Evolutionary conservation across 2,329 filamentous ascomycete genomes (phyloP).

Genomic region (Stemphylium beticola): DNA sequence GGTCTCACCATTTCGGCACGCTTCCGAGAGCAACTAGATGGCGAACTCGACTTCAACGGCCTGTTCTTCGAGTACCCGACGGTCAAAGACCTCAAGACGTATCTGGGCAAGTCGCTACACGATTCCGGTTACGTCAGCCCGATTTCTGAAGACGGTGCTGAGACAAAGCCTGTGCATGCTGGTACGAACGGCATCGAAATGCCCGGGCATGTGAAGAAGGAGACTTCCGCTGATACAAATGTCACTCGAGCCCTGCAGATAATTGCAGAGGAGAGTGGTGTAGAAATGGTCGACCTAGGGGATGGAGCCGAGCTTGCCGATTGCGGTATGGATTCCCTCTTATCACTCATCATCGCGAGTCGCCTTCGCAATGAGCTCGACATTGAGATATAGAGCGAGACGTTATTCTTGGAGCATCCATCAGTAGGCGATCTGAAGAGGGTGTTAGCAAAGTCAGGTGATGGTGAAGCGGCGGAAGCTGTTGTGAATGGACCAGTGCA

Average conservation of each 20-base stretch:
- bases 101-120: conserved; percentile 40
- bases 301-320: conserved; percentile 32
- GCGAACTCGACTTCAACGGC: conserved; percentile 18
- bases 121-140: conserved; percentile 8
- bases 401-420: conserved; percentile 51
- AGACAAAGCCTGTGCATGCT: not conserved
- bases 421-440: conserved; percentile 67
- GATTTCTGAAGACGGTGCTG: conserved; percentile 12
- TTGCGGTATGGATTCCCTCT: conserved; percentile 46
- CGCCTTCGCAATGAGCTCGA: conserved; percentile 21
- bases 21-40: conserved; percentile 33
- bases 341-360: conserved; percentile 29
- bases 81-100: conserved; percentile 58
- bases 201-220: not conserved
- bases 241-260: conserved; percentile 14
- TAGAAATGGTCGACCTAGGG: conserved; percentile 19
- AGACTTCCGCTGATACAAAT: conserved; percentile 12
- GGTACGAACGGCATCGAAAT: not conserved
- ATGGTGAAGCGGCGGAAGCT: not conserved
- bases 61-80: conserved; percentile 63
- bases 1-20: conserved; percentile 28
- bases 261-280: conserved; percentile 17
- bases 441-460: conserved; percentile 48
- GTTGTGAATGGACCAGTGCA: not conserved
- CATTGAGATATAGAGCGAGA: conserved; percentile 14